Base-by-base conservation (phyloP, 441 rosid genomes). In the Lepidium campestre region DNA sequence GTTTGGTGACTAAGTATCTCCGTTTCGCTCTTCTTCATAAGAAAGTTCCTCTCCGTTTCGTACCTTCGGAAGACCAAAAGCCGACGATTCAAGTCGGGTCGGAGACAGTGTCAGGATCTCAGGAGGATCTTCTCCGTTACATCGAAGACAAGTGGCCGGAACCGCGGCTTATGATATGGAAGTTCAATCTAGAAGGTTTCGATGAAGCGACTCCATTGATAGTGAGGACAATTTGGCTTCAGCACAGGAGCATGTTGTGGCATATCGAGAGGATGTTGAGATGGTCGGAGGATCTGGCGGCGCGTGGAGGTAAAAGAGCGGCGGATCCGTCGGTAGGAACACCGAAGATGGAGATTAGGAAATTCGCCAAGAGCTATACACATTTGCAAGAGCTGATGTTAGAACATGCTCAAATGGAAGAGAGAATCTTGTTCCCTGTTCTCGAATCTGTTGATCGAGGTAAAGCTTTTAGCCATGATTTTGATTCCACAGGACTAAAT, bases 391-490 rank as follows among this genome's bases (percentile, higher is more conserved):
- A 89, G 75, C 13, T 89, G 17, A 76, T 89, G 96, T 29, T 89
- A n/a, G 96, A 86, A 39, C 92, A 89, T 66, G 96, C 92, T 62
- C 96, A 82, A 57, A 86, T 89, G 96, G 91, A 88, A 76, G 95
- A 88, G 82, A 78, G 78, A 64, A 70, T 84, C 37, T 66, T 88
- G 15, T 88, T 88, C 60, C 95, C 90, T 7, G 31, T 83, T 14
- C 77, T 88, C 4, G 85, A 84, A 57, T 69, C 47, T 61, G 86
- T 85, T 62, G 91, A 88, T 68, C 53, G 79, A 81, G 91, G 95
- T 88, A 56, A 22, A 4, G 3, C 6, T 25, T 29, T 14, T 42
- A 7, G 4, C 22, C 4, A 27, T 13, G 23, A 23, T 10, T 37
- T 23, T 46, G 27, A 15, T 58, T 42, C 45, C 40, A 23, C 7